Evolutionary conservation across 2,329 filamentous ascomycete genomes (phyloP).

Genomic region (Ceratocystis huliohia): DNA sequence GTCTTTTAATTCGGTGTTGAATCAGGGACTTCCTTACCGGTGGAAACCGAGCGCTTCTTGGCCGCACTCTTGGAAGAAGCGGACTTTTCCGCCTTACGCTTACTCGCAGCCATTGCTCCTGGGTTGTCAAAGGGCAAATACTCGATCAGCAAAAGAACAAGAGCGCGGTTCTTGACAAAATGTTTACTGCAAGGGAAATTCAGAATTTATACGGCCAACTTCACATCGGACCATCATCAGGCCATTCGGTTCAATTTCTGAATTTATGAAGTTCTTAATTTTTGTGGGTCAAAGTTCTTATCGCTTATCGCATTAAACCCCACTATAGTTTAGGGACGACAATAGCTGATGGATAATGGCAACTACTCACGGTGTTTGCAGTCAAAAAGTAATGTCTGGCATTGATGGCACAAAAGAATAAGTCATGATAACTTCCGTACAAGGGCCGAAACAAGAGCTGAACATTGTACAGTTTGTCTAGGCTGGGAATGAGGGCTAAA

Average conservation of each 20-base stretch:
- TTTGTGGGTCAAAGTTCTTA: slow-evolving; percentile 20
- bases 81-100: slow-evolving; percentile 45
- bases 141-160: not conserved
- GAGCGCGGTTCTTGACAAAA: slow-evolving; percentile 9
- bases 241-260: slow-evolving; percentile 14
- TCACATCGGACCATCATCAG: slow-evolving; percentile 13
- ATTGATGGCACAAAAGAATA: slow-evolving; percentile 22
- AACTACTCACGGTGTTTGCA: not conserved
- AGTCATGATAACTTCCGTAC: not conserved
- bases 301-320: slow-evolving; percentile 11
- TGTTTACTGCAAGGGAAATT: not conserved
- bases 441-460: too few species aligned
- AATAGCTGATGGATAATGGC: not conserved
- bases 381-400: slow-evolving; percentile 28
- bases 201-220: slow-evolving; percentile 14
- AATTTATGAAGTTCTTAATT: slow-evolving; percentile 10
- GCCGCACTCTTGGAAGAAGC: slow-evolving; percentile 33
- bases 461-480: too few species aligned
- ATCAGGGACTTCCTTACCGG: slow-evolving; percentile 28
- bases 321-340: not conserved
- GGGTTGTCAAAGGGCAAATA: slow-evolving; percentile 22
- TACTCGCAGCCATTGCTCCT: slow-evolving; percentile 33
- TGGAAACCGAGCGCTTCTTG: slow-evolving; percentile 42
- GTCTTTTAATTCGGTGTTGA: not conserved
- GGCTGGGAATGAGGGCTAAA: not conserved